Conservation (phyloP, 164 flowering plant genomes). For the Protea cynaroides region DNA sequence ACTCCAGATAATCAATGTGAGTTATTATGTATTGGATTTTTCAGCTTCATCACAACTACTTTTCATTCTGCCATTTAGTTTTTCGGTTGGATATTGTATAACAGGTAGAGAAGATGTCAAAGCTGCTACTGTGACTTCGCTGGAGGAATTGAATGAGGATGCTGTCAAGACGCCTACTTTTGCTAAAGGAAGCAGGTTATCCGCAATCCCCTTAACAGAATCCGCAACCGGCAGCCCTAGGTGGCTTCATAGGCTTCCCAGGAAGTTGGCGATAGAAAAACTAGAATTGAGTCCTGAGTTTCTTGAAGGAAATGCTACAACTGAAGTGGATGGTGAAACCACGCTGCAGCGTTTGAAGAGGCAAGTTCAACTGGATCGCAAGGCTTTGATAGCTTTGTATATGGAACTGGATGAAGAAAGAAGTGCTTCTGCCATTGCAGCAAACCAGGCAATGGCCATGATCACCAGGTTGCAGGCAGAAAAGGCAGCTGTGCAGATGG, state of each 20-base stretch:
- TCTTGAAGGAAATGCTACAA: slow-evolving; percentile 20
- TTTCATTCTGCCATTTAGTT: background rate
- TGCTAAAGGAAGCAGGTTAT: slow-evolving; percentile 39
- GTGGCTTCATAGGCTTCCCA: slow-evolving; percentile 24
- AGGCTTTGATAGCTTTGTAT: slow-evolving; percentile 47
- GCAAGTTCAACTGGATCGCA: slow-evolving; percentile 49
- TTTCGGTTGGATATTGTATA: slow-evolving; percentile 3
- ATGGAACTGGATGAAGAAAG: slow-evolving; percentile 84
- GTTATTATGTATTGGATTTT: background rate
- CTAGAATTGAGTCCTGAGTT: slow-evolving; percentile 28
- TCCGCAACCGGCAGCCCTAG: slow-evolving; percentile 51
- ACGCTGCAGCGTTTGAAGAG: slow-evolving; percentile 42
- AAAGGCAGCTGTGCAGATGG: slow-evolving; percentile 85
- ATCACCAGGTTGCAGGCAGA: slow-evolving; percentile 79
- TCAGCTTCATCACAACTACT: too few species aligned
- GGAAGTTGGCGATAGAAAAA: slow-evolving; percentile 39
- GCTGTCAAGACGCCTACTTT: slow-evolving; percentile 36
- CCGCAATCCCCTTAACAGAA: slow-evolving; percentile 49
- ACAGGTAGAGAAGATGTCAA: slow-evolving; percentile 36
- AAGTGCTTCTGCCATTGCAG: slow-evolving; percentile 75
- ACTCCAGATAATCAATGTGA: slow-evolving; percentile 24
- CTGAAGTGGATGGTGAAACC: slow-evolving; percentile 41
- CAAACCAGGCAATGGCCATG: slow-evolving; percentile 93
- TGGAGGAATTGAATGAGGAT: slow-evolving; percentile 43
- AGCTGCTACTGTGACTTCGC: slow-evolving; percentile 27